Evolutionary conservation across 805 yeast species (phyloP).

Genomic region (Candida sphagnicola): DNA sequence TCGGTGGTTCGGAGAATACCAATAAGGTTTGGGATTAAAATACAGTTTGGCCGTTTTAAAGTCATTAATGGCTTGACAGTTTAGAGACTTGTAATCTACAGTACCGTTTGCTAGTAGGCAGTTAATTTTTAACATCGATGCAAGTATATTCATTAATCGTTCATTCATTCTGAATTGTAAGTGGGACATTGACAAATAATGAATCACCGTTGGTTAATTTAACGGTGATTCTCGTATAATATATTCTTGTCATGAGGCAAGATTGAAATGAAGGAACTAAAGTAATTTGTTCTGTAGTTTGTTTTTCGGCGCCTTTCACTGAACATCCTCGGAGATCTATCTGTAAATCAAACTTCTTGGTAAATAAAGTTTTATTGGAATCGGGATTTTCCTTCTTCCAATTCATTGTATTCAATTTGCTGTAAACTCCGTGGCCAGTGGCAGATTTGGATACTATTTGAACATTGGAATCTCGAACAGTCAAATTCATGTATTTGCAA

Average conservation of each 20-base stretch:
- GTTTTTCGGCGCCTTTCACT: constrained; percentile 21
- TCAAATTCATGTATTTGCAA: constrained; percentile 31
- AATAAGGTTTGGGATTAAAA: no score
- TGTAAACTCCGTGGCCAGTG: constrained; percentile 17
- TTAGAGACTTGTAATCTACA: no score
- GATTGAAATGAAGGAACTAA: constrained; percentile 39
- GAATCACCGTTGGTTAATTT: constrained; percentile 26
- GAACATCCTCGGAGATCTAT: constrained; percentile 26
- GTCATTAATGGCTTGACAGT: no score
- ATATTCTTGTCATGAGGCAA: constrained; percentile 32
- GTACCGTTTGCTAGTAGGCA: no score
- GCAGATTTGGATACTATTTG: constrained; percentile 7
- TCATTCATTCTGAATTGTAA: constrained; percentile 22
- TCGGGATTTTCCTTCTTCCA: constrained; percentile 21
- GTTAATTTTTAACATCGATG: no score
- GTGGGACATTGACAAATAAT: constrained; percentile 33
- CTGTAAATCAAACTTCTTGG: constrained; percentile 25
- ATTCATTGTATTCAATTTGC: constrained; percentile 21
- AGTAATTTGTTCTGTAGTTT: constrained; percentile 21
- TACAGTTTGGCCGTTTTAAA: no score
- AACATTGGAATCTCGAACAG: constrained; percentile 17
- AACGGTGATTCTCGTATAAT: constrained; percentile 29
- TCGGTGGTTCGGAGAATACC: no score
- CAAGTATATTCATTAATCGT: neutral
- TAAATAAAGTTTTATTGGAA: constrained; percentile 15